Conservation (phyloP, 257 asterid genomes). For the Coffea canephora region DNA sequence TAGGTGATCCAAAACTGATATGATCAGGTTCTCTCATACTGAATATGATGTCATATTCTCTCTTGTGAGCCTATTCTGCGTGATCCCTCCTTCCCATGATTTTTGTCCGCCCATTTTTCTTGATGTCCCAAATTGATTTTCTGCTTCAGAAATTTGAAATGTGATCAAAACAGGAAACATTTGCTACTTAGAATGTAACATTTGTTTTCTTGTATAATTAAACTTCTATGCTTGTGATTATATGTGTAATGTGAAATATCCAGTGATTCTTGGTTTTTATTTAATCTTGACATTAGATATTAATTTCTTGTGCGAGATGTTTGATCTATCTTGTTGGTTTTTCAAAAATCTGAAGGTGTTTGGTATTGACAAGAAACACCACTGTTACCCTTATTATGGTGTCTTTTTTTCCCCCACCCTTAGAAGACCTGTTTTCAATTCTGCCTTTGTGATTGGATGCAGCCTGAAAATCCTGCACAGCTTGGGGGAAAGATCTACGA, state of each 20-base stretch:
- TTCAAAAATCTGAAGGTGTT: not conserved
- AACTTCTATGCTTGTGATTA: too few relatives aligned
- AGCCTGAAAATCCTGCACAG: conserved; percentile 97
- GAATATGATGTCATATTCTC: too few relatives aligned
- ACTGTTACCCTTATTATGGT: too few relatives aligned
- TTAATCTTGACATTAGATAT: too few relatives aligned
- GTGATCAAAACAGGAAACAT: not conserved
- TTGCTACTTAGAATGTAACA: too few relatives aligned
- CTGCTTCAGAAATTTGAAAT: not conserved
- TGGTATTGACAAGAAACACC: not conserved
- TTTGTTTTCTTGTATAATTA: too few relatives aligned
- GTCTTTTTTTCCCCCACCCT: too few relatives aligned
- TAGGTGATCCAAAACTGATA: not conserved
- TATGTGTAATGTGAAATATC: too few relatives aligned
- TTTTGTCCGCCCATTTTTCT: too few relatives aligned
- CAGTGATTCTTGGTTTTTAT: too few relatives aligned
- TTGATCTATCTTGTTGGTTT: not conserved
- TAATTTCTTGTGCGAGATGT: not conserved
- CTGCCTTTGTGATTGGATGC: conserved; percentile 13
- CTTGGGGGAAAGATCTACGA: conserved; percentile 94
- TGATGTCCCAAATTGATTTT: not conserved
- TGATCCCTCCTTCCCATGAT: too few relatives aligned
- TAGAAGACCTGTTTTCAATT: not conserved
- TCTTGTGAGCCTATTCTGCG: not conserved
- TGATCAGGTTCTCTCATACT: not conserved